phyloP scores from a whole-genome alignment of 805 yeast genomes.

The Cyberlindnera euphorbiae region DNA sequence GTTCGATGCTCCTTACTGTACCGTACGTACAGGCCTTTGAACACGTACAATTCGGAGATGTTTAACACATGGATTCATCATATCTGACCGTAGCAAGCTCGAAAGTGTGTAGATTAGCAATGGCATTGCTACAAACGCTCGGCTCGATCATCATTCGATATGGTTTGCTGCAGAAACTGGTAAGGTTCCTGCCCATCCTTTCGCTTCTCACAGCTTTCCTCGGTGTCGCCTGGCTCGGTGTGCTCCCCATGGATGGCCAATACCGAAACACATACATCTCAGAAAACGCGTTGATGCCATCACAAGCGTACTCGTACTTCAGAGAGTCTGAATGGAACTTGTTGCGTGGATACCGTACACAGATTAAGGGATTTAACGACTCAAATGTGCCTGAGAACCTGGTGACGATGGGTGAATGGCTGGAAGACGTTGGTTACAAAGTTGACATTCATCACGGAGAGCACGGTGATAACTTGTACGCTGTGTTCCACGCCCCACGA shows the following conservation, averaged over 20 bases:
- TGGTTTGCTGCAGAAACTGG: slow-evolving; percentile 43
- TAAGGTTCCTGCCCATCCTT: slow-evolving; percentile 38
- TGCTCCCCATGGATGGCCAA: slow-evolving; percentile 77
- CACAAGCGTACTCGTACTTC: slow-evolving; percentile 88
- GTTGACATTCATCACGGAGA: slow-evolving; percentile 40
- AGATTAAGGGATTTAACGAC: slow-evolving; percentile 34
- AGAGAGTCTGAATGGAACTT: slow-evolving; percentile 94
- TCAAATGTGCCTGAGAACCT: slow-evolving; percentile 35
- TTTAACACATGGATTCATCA: too few species aligned
- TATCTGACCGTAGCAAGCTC: too few species aligned
- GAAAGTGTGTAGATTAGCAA: too few species aligned
- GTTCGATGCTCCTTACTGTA: too few species aligned
- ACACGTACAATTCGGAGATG: too few species aligned
- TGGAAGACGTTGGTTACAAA: slow-evolving; percentile 68
- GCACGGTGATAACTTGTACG: slow-evolving; percentile 55
- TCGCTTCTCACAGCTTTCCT: slow-evolving; percentile 37
- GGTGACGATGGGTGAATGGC: slow-evolving; percentile 47
- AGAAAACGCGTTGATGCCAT: slow-evolving; percentile 96
- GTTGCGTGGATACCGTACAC: slow-evolving; percentile 70
- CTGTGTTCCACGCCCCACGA: slow-evolving; percentile 84
- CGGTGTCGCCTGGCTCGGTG: slow-evolving; percentile 55
- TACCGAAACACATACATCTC: slow-evolving; percentile 80
- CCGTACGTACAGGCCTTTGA: too few species aligned
- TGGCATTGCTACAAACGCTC: slow-evolving; percentile 44
- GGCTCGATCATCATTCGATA: slow-evolving; percentile 39